These are phyloP conservation scores for Hapsidospora chrysogenum DNA, from an alignment of 495 filamentous ascomycete species.

Conservation along the genomic window DNA sequence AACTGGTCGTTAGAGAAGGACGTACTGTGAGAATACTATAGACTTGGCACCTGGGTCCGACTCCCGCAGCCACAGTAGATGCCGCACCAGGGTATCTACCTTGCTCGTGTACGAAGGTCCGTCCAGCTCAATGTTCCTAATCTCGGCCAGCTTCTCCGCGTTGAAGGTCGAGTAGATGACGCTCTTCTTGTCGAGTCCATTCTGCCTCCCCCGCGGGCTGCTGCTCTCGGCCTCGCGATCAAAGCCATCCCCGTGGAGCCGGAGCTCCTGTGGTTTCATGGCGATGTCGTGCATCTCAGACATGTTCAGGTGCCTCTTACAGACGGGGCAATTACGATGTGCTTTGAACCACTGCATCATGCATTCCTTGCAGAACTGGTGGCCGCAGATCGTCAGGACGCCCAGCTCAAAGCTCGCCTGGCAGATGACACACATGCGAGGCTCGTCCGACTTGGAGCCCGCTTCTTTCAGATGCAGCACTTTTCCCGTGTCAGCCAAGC, in stretches of 20 bases:
- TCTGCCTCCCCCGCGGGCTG: background rate
- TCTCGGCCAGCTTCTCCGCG: slow-evolving; percentile 52
- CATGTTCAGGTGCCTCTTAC: slow-evolving; percentile 45
- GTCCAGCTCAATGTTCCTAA: slow-evolving; percentile 63
- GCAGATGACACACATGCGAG: slow-evolving; percentile 67
- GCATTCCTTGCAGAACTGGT: slow-evolving; percentile 80
- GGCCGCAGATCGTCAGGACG: slow-evolving; percentile 77
- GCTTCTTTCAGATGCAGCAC: slow-evolving; percentile 28
- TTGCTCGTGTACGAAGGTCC: slow-evolving; percentile 69
- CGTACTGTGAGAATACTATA: slow-evolving; percentile 74
- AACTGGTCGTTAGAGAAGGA: slow-evolving; percentile 5
- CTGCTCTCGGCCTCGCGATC: background rate
- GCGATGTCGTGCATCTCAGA: slow-evolving; percentile 68
- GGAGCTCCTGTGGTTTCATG: slow-evolving; percentile 57
- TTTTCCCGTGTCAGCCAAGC: slow-evolving; percentile 4
- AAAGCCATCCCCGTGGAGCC: slow-evolving; percentile 45
- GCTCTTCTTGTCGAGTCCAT: slow-evolving; percentile 8
- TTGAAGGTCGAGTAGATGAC: slow-evolving; percentile 67
- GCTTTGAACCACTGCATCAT: slow-evolving; percentile 55
- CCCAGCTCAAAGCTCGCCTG: slow-evolving; percentile 54
- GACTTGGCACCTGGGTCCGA: slow-evolving; percentile 80
- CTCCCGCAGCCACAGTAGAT: slow-evolving; percentile 68
- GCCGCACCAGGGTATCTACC: slow-evolving; percentile 65
- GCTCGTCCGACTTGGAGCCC: slow-evolving; percentile 39
- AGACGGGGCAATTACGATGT: slow-evolving; percentile 53